Evolutionary conservation across 352 stramenopile species (phyloP).

Genomic region (Pythium diclinum): DNA sequence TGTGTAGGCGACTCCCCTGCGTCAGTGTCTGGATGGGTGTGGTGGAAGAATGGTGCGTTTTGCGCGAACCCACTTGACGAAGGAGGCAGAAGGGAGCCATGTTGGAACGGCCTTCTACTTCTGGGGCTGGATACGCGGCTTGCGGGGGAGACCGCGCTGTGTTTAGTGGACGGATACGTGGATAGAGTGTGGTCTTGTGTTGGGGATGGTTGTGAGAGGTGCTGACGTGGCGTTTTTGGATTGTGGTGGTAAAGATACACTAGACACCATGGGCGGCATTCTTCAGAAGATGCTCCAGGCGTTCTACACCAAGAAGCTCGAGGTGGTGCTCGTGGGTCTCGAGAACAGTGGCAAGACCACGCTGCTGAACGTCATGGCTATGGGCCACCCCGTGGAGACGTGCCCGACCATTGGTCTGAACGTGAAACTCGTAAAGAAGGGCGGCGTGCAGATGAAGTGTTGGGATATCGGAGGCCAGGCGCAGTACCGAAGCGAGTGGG

Average conservation of each 20-base stretch:
- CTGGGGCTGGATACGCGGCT: too few relatives aligned
- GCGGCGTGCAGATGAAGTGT: slow-evolving; percentile 97
- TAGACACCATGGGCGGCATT: slow-evolving; percentile 87
- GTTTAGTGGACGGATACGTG: background rate
- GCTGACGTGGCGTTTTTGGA: slow-evolving; percentile 3
- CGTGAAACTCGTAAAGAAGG: slow-evolving; percentile 96
- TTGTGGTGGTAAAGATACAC: slow-evolving; percentile 4
- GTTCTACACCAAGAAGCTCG: slow-evolving; percentile 97
- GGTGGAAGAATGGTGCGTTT: background rate
- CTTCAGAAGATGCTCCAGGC: slow-evolving; percentile 93
- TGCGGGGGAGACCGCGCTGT: background rate
- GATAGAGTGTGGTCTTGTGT: background rate
- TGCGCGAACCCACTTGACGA: background rate
- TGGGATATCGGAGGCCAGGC: slow-evolving; percentile 98
- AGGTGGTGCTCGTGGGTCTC: slow-evolving; percentile 96
- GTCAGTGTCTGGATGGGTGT: background rate
- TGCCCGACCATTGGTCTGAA: slow-evolving; percentile 97
- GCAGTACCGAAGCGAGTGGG: slow-evolving; percentile 95
- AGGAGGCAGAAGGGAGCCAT: background rate
- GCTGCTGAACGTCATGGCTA: slow-evolving; percentile 94
- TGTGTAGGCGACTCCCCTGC: background rate
- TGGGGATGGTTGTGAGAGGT: background rate
- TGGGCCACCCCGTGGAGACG: slow-evolving; percentile 94
- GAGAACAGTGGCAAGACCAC: slow-evolving; percentile 98
- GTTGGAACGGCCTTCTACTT: background rate